Evolutionary conservation across 352 stramenopile species (phyloP).

Genomic region (Blastocystis sp.): DNA sequence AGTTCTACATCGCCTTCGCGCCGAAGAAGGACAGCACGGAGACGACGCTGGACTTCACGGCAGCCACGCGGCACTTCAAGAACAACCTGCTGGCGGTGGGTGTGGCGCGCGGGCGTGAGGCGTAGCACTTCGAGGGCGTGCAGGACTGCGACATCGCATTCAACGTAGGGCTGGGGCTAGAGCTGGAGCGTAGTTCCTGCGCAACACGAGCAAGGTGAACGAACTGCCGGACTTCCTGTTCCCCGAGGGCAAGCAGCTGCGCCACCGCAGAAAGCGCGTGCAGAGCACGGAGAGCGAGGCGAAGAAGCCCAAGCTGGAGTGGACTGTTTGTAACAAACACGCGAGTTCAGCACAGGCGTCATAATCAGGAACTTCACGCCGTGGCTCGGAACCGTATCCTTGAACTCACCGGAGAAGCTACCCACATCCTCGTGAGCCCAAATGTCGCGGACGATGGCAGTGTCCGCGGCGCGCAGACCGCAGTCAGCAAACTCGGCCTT

Average conservation of each 20-base stretch:
- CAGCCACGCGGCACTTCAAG: constrained; percentile 6
- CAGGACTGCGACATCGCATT: constrained; percentile 13
- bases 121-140: neutral
- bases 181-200: constrained; percentile 15
- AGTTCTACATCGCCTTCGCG: constrained; percentile 43
- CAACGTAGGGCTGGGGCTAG: neutral
- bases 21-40: neutral
- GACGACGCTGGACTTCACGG: constrained; percentile 8
- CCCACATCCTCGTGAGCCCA: constrained; percentile 70
- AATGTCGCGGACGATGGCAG: constrained; percentile 70
- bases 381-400: constrained; percentile 34
- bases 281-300: too few species aligned
- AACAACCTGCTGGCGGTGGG: neutral
- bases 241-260: too few species aligned
- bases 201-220: constrained; percentile 56
- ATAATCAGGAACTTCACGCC: constrained; percentile 64
- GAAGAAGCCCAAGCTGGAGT: too few species aligned
- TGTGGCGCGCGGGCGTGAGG: neutral
- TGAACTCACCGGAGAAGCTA: constrained; percentile 41
- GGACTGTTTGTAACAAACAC: too few species aligned
- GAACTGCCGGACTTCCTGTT: constrained; percentile 56
- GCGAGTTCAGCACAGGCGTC: constrained; percentile 58
- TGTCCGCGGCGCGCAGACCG: constrained; percentile 34
- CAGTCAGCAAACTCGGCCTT: constrained; percentile 53
- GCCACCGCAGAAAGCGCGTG: too few species aligned